Percentiles rank a stretch among this genome's conserved stretches.
Conservation (phyloP, 1,284 basidiomycete genomes). For the Boletellus deceptivus region DNA sequence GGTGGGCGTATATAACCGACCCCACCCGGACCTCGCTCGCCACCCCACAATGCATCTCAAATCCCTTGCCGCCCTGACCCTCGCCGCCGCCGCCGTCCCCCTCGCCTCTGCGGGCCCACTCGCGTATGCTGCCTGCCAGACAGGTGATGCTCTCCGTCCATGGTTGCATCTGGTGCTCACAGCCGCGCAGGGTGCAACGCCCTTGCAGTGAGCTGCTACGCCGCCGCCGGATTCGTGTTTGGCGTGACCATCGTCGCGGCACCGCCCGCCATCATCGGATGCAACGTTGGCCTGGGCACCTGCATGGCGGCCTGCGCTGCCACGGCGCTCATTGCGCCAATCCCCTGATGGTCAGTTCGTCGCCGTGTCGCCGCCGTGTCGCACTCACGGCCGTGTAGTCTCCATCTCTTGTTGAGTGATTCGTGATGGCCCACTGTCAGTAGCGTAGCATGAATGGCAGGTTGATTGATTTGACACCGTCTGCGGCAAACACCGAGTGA, state of each 20-base stretch:
- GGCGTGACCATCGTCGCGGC: constrained; percentile 44
- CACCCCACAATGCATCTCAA: constrained; percentile 27
- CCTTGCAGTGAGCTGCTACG: constrained; percentile 52
- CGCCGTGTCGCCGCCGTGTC: not conserved
- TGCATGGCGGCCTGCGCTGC: constrained; percentile 44
- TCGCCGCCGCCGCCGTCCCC: constrained; percentile 22
- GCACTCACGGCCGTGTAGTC: not conserved
- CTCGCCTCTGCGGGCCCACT: constrained; percentile 38
- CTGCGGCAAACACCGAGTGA: not conserved
- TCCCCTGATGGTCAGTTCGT: constrained; percentile 13
- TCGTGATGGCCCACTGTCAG: too few species aligned
- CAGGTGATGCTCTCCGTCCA: constrained; percentile 32
- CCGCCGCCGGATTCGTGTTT: constrained; percentile 50
- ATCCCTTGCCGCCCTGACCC: constrained; percentile 17
- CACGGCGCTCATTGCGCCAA: constrained; percentile 34
- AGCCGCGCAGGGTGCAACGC: constrained; percentile 48
- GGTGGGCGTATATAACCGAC: not conserved
- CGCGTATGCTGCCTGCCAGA: constrained; percentile 48
- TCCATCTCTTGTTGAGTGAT: too few species aligned
- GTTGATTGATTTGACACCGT: too few species aligned
- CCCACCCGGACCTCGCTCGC: too few species aligned
- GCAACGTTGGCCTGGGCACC: constrained; percentile 50
- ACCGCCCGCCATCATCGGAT: constrained; percentile 47
- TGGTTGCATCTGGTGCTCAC: not conserved
- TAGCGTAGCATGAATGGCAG: too few species aligned